Evolutionary conservation across 108 stramenopile genomes (phyloP).

Genomic region (Nannochloropsis gaditana): DNA sequence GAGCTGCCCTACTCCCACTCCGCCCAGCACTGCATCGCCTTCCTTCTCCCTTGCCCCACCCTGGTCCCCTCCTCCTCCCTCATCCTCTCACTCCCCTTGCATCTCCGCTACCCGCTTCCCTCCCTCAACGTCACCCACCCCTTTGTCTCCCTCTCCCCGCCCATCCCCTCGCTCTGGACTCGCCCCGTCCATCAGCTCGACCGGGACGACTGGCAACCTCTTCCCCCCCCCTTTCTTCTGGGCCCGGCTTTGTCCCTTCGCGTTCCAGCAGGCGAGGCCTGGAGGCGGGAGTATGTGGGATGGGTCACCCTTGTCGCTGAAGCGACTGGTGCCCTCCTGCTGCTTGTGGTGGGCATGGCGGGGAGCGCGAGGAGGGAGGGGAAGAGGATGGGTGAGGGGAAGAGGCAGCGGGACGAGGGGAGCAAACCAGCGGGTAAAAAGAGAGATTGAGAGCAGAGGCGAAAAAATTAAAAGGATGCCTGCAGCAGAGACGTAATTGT

Average conservation of each 20-base stretch:
- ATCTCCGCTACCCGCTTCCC: not conserved
- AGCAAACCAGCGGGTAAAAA: not conserved
- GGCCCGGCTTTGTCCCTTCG: not conserved
- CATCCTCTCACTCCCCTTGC: not conserved
- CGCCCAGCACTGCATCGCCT: not conserved
- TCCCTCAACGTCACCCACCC: not conserved
- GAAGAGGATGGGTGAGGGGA: not conserved
- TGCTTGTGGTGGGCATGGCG: not conserved
- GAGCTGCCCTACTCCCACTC: not conserved
- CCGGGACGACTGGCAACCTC: not conserved
- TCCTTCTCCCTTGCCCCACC: not conserved
- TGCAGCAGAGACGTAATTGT: no score
- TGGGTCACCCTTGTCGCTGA: not conserved
- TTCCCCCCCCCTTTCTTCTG: not conserved
- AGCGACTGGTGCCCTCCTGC: not conserved
- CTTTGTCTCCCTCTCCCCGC: not conserved
- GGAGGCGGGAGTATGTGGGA: not conserved
- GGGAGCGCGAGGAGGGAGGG: not conserved
- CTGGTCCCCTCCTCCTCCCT: not conserved
- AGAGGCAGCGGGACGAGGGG: not conserved
- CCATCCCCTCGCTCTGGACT: not conserved
- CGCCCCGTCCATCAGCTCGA: not conserved
- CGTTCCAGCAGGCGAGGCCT: not conserved
- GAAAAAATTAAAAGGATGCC: no score
- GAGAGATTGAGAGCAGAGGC: not conserved